Evolutionary conservation across 495 filamentous ascomycete species (phyloP).

Genomic region (Talaromyces proteolyticus): DNA sequence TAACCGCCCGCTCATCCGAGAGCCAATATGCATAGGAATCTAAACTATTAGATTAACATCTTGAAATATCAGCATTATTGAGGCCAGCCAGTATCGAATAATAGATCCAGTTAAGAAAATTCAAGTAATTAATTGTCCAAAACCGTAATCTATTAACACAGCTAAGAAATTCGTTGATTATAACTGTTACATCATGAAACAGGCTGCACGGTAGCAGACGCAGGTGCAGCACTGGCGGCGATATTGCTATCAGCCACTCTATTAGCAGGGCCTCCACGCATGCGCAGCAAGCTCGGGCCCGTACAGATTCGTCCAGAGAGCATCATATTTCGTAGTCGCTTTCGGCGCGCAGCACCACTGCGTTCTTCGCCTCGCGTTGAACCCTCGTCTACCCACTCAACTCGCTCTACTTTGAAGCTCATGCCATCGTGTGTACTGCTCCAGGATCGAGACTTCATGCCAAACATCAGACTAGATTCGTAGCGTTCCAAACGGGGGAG

Average conservation of each 20-base stretch:
- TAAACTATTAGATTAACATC: no score
- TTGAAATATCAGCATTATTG: no score
- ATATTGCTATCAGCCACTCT: background rate
- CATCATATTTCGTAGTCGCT: conserved; percentile 46
- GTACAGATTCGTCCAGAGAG: conserved; percentile 43
- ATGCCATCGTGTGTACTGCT: conserved; percentile 69
- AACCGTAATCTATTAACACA: no score
- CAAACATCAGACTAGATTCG: conserved; percentile 63
- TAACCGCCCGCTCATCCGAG: no score
- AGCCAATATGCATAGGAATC: no score
- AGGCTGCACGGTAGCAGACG: conserved; percentile 4
- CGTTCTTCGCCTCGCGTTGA: conserved; percentile 61
- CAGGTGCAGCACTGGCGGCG: background rate
- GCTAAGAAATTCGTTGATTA: no score
- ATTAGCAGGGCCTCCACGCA: conserved; percentile 31
- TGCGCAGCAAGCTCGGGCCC: conserved; percentile 33
- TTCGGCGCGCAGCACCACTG: conserved; percentile 54
- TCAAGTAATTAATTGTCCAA: no score
- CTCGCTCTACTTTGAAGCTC: conserved; percentile 73
- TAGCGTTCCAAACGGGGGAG: conserved; percentile 76
- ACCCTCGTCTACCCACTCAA: conserved; percentile 77
- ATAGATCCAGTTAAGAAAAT: no score
- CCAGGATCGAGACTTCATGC: conserved; percentile 75
- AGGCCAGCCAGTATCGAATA: no score
- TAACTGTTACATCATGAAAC: conserved; percentile 4